Base-by-base conservation (phyloP, 352 stramenopile species). In the Globisporangium megalacanthum region DNA sequence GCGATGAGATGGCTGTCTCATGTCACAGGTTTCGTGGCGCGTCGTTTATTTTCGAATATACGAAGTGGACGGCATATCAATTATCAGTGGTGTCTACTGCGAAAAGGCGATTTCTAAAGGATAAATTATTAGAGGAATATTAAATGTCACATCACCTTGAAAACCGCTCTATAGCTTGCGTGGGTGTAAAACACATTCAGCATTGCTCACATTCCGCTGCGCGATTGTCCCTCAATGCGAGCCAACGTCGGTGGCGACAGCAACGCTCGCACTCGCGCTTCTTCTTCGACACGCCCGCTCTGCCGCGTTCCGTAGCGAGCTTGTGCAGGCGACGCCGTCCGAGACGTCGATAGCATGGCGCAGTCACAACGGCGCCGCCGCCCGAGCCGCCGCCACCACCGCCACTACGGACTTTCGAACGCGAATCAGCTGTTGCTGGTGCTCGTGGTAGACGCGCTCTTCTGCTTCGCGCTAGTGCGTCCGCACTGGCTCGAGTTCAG, bases 381-480 rank as follows among this genome's bases (percentile, higher is more conserved):
- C 39, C 10, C 25, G 17, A 35, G 68, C 48, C 75, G 67, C 35
- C 69, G 69, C 45, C 65, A 66, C 46, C 75, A 90, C 63, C 78
- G 83, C 22, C 78, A 87, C 49, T 92, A 89, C 49, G 83, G 83
- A 3, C 68, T 90, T 56, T 77, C 83, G 25, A 92, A 92, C 65
- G 83, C 83, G n/a, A 92, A 92, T 71, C 83, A 92, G 77, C 79
- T 92, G 59, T 68, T 92, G 52, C 68, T 89, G 50, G 77, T 69
- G 54, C 66, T 88, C 59, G 63, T 70, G 14, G 66, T 87, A 4
- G 74, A 66, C 46, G 68, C 55, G 35, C 52, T 90, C 53, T 69
- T 89, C 11, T 88, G 88, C 60, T 73, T 88, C 25, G 55, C 80
- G 54, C 63, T 92, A 45, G 62, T 90, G 61, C 73, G 78, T 9